Base-by-base conservation (phyloP, 495 filamentous ascomycete genomes). In the Trichocladium antarcticum region DNA sequence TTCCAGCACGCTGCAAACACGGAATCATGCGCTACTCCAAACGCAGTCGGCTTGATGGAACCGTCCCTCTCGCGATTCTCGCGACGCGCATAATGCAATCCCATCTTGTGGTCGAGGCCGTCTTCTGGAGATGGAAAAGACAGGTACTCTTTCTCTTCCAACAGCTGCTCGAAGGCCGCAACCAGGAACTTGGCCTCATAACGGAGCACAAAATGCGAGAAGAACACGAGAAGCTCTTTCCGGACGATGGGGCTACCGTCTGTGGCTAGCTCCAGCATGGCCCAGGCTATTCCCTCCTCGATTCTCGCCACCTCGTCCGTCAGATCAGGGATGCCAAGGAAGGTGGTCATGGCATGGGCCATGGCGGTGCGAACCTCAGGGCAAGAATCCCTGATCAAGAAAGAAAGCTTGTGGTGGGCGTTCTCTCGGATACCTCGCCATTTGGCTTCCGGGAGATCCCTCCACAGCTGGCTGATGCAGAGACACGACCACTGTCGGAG, bases 401-500 rank as follows among this genome's bases (percentile, higher is more conserved):
- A 79, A 35, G 83, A 84, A 0, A 99, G 76, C 55, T 85, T 81
- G 41, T 79, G 67, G 31, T 86, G 85, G 7, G 89, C 92, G 50
- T 78, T 75, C 56, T 82, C 84, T 38, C 85, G 74, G 50, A 97
- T 94, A 15, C 87, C 92, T 60, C 83, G 77, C 87, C 88, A 95
- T 62, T 96, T 97, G 2, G 88, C 90, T 53, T 95, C 89, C 0
- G 88, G 78, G 42, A 85, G 84, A 61, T 93, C 84, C 29, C 76
- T 76, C 90, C 93, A 99, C 6, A 99, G 75, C 70, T 95, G 89
- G 60, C 90, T 95, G 32, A 99, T 80, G 64, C 89, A 96, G 5
- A 99, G 77, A 62, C 89, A 95, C 10, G 88, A 89, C 92, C 93
- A 99, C 66, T 97, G 92, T 19, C 93, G 76, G 31, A 99, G 72